Evolutionary conservation across 768 basidiomycete genomes (phyloP), one percentile per base, ranked within the genome.

Genomic region (Tylopilus sp.): DNA sequence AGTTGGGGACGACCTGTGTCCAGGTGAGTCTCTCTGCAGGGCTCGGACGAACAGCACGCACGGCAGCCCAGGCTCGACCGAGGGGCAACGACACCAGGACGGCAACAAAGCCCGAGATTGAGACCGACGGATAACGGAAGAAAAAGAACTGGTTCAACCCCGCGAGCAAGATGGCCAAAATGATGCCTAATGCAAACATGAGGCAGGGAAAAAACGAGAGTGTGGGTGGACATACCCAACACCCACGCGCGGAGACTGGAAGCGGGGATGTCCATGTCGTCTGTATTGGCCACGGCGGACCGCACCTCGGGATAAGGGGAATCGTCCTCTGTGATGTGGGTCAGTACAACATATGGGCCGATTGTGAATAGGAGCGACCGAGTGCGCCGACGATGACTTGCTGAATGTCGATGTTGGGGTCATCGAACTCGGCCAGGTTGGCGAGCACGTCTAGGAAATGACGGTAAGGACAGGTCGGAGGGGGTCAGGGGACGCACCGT

Each of bases 271-370:
- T 68, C 67, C 4, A 77, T 77, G 62, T 88, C 86, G 59, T 89
- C 86, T 28, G 79, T 81, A 65, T 86, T 87, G 18, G 83, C 80
- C 9, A 88, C 86, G 7, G 87, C 86, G 8, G 85, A 82, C 40
- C 87, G 80, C 12, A 89, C 88, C 65, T 92, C 90, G 6, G 86
- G 87, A 63, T 92, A 92, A 4, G 90, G 90, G 3, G 88, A 90
- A 64, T 91, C 90, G 57, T 91, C 86, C 62, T 79, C 78, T 74
- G 48, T 7, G n/a, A n/a, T n/a, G n/a, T n/a, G n/a, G n/a, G n/a
- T n/a, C n/a, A n/a, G n/a, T n/a, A n/a, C n/a, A n/a, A n/a, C n/a
- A n/a, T n/a, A n/a, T n/a, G n/a, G n/a, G n/a, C n/a, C n/a, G n/a
- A n/a, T n/a, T n/a, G n/a, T n/a, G n/a, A n/a, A n/a, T n/a, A n/a